Base-by-base conservation (phyloP, 1,139 yeast species). In the Meyerozyma carpophila region DNA sequence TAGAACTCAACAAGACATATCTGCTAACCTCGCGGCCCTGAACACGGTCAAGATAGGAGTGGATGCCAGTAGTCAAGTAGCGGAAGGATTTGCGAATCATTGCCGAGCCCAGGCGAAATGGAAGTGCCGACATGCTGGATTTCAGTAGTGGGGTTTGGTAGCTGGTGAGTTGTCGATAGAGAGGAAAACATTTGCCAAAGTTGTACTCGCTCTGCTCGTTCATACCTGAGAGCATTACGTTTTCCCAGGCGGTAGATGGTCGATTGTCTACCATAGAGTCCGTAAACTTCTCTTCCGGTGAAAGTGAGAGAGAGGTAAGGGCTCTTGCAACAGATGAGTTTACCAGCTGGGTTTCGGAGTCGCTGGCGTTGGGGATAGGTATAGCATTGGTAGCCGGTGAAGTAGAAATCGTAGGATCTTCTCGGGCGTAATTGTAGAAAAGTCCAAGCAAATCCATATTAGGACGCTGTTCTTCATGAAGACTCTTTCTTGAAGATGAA, bases 101-200 rank as follows among this genome's bases (percentile, higher is more conserved):
- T 8, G 40, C 8, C 1, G 63, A 48, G 0, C 74, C 73, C 39
- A 77, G 64, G 47, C 74, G 68, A 50, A 76, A 64, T 5, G 26
- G 11, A 21, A 34, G 26, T 4, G 11, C 8, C 39, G 68, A 56
- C 16, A 55, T 52, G 63, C 65, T 67, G 43, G 80, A 66, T 45
- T 70, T 73, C 31, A 75, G 59, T 26, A 81, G 79, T 51, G 83
- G 91, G 0, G 93, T 83, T 20, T 77, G 74, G 58, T 76, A 83
- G 32, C 82, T 80, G 36, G 77, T 72, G 42, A 81, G 71, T 55
- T 84, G 83, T 45, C 96, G 70, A 59, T 85, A 87, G 46, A 82
- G 78, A 1, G 97, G 97, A 64, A 88, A 90, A 53, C 94, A 87
- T 54, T 82, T 84, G 14, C 83, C 81, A 61, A 82, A 88, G 46